These are phyloP conservation scores for Nitzschia palea DNA, from an alignment of 108 stramenopile genomes.

Conservation along the genomic window DNA sequence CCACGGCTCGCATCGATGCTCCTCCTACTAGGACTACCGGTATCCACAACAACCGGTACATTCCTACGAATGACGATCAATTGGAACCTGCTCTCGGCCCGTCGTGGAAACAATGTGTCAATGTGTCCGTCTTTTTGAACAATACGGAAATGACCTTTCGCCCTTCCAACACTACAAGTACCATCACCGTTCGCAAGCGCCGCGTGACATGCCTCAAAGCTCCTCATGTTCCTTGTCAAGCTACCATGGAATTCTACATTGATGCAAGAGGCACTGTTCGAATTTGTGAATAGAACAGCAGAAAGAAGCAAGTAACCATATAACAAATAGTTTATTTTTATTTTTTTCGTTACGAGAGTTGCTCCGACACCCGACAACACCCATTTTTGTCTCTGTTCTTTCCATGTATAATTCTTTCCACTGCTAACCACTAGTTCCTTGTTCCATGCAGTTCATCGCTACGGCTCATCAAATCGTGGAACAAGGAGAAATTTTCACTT, in stretches of 20 bases:
- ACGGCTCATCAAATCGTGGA: too few relatives aligned
- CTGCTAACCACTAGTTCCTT: too few relatives aligned
- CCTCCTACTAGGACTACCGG: not conserved
- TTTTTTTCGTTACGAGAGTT: too few relatives aligned
- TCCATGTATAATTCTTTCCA: too few relatives aligned
- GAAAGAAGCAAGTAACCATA: too few relatives aligned
- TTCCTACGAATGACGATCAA: not conserved
- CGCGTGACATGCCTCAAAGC: conserved; percentile 18
- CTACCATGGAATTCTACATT: conserved; percentile 17
- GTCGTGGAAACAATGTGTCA: conserved; percentile 74
- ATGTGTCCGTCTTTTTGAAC: conserved; percentile 41
- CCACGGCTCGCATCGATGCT: conserved; percentile 29
- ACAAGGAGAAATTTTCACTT: too few relatives aligned
- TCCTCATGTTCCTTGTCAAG: conserved; percentile 15
- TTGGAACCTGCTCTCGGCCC: conserved; percentile 64
- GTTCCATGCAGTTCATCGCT: too few relatives aligned
- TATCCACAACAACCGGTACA: not conserved
- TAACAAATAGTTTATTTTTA: too few relatives aligned
- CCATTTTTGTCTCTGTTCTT: too few relatives aligned
- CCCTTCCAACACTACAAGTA: not conserved
- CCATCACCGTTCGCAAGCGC: conserved; percentile 1
- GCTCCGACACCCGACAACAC: too few relatives aligned
- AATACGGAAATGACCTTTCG: not conserved
- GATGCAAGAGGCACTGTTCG: conserved; percentile 28
- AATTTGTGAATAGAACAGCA: conserved; percentile 1